phyloP scores from a whole-genome alignment of 2,329 filamentous ascomycete species.

The Ceratocystis lukuohia region DNA sequence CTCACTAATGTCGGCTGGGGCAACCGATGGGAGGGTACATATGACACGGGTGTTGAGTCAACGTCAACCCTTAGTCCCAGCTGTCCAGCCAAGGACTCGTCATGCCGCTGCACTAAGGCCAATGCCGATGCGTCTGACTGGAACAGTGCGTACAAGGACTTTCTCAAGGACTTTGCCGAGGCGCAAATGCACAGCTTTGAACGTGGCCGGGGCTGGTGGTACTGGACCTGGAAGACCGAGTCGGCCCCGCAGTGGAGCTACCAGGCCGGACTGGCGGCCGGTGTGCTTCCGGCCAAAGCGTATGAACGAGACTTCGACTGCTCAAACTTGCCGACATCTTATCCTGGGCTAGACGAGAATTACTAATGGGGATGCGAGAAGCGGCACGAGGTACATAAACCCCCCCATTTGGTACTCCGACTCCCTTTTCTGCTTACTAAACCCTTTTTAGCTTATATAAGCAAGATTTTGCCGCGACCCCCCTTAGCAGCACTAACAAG shows the following conservation, averaged over 20 bases:
- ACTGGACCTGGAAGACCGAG: slow-evolving; percentile 98
- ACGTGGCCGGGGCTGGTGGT: slow-evolving; percentile 92
- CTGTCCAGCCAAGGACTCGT: slow-evolving; percentile 53
- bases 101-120: slow-evolving; percentile 61
- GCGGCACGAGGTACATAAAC: no score
- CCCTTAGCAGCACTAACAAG: no score
- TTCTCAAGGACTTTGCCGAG: slow-evolving; percentile 79
- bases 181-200: slow-evolving; percentile 95
- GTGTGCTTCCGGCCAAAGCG: slow-evolving; percentile 65
- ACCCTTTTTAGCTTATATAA: no score
- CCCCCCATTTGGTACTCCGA: no score
- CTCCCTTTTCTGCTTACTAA: no score
- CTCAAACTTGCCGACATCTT: slow-evolving; percentile 41
- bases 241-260: slow-evolving; percentile 82
- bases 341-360: slow-evolving; percentile 37
- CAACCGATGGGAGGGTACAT: slow-evolving; percentile 82
- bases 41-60: slow-evolving; percentile 50
- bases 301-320: slow-evolving; percentile 61
- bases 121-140: slow-evolving; percentile 61
- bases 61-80: slow-evolving; percentile 53
- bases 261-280: slow-evolving; percentile 60
- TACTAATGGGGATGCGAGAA: slow-evolving; percentile 1
- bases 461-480: no score
- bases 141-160: slow-evolving; percentile 64
- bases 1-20: slow-evolving; percentile 85